Percentiles rank a stretch among this genome's conserved stretches.
These are phyloP conservation scores for Moricandia arvensis DNA, from an alignment of 345 rosid genomes.

Conservation along the genomic window DNA sequence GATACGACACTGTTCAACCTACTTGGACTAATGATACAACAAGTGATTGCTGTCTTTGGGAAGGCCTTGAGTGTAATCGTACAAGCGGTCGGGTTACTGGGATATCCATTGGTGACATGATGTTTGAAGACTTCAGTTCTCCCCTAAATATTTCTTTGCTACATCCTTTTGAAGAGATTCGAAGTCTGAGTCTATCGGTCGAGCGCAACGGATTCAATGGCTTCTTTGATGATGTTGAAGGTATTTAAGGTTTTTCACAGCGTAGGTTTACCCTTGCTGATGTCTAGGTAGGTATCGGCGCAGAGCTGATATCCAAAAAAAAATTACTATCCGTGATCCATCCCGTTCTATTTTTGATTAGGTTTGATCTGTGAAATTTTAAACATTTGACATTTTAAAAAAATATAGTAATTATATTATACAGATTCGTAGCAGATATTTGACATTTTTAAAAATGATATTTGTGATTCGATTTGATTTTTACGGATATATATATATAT, in stretches of 20 bases:
- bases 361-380: too few relatives aligned
- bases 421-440: too few relatives aligned
- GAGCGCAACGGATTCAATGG: background rate
- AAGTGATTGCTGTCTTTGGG: conserved; percentile 13
- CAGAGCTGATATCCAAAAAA: too few relatives aligned
- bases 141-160: conserved; percentile 13
- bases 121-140: background rate
- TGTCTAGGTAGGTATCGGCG: background rate
- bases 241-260: conserved; percentile 1
- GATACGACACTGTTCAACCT: background rate
- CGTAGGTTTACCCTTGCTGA: background rate
- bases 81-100: background rate
- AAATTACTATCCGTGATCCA: too few relatives aligned
- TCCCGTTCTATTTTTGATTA: too few relatives aligned
- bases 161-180: conserved; percentile 18
- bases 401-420: too few relatives aligned
- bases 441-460: too few relatives aligned
- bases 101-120: background rate
- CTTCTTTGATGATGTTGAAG: conserved; percentile 24
- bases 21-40: background rate
- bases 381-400: too few relatives aligned
- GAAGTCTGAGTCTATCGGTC: background rate
- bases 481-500: too few relatives aligned
- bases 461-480: too few relatives aligned
- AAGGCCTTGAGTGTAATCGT: background rate